Conservation (phyloP, 495 filamentous ascomycete species). For the Aspergillus biplanus region DNA sequence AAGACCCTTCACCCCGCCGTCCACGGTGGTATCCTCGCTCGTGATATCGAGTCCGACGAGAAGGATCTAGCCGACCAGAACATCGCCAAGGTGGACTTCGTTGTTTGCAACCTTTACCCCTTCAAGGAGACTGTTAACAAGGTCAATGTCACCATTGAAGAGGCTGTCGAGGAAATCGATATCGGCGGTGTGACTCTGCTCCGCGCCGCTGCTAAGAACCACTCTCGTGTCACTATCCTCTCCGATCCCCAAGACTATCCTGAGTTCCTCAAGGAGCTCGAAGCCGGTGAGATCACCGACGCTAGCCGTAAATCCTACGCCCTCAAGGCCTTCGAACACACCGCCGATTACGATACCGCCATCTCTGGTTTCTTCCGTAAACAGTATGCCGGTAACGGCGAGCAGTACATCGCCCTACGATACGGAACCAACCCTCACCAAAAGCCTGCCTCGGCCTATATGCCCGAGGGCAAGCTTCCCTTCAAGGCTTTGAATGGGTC, state of each 20-base stretch:
- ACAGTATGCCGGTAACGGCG: slow-evolving; percentile 84
- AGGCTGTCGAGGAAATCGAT: slow-evolving; percentile 98
- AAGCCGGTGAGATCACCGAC: slow-evolving; percentile 82
- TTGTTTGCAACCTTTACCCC: slow-evolving; percentile 97
- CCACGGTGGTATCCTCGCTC: slow-evolving; percentile 91
- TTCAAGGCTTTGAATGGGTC: slow-evolving; percentile 95
- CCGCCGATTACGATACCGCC: slow-evolving; percentile 93
- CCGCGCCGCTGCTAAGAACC: slow-evolving; percentile 96
- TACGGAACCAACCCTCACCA: slow-evolving; percentile 98
- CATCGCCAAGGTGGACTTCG: slow-evolving; percentile 96
- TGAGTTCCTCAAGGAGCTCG: slow-evolving; percentile 88
- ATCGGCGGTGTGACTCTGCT: slow-evolving; percentile 97
- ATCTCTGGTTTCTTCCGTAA: slow-evolving; percentile 98
- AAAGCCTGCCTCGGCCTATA: slow-evolving; percentile 87
- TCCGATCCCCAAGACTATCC: slow-evolving; percentile 92
- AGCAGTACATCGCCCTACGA: slow-evolving; percentile 81
- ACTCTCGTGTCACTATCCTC: slow-evolving; percentile 89
- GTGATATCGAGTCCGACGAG: slow-evolving; percentile 89
- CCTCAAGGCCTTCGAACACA: slow-evolving; percentile 96
- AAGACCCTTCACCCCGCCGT: slow-evolving; percentile 97
- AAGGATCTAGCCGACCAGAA: slow-evolving; percentile 96
- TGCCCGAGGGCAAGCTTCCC: slow-evolving; percentile 72
- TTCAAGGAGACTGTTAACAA: slow-evolving; percentile 98
- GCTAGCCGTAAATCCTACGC: slow-evolving; percentile 83
- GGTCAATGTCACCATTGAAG: slow-evolving; percentile 92